Percentiles rank a stretch among this genome's conserved stretches.
Evolutionary conservation across 169 alveolate species (phyloP).

Genomic region (Plasmodium fragile): DNA sequence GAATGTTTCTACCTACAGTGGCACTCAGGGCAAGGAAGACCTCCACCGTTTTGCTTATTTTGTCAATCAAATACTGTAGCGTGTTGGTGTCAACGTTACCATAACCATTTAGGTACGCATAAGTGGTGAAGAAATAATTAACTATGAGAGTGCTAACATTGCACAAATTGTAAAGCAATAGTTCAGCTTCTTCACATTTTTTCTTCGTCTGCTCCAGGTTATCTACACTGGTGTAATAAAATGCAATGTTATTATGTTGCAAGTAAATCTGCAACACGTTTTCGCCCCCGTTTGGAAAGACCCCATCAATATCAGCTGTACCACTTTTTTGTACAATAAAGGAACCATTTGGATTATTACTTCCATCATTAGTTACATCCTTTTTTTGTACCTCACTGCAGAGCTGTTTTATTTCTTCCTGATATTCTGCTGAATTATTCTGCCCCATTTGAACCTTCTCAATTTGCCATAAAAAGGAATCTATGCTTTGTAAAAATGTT

Average conservation of each 20-base stretch:
- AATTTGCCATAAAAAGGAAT: conserved; percentile 37
- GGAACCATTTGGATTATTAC: background rate
- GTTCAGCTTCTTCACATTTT: conserved; percentile 6
- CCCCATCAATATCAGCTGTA: background rate
- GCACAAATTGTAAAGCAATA: conserved; percentile 15
- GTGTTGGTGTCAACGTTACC: background rate
- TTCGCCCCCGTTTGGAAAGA: background rate
- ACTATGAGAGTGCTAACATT: conserved; percentile 5
- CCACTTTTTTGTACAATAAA: background rate
- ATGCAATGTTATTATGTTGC: background rate
- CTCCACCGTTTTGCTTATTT: conserved; percentile 19
- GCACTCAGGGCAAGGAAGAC: background rate
- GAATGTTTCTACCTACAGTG: conserved; percentile 10
- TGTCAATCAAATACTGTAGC: background rate
- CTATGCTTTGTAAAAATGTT: conserved; percentile 53
- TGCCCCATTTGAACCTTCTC: conserved; percentile 4
- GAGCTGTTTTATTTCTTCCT: background rate
- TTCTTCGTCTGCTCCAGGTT: background rate
- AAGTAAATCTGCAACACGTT: conserved; percentile 12
- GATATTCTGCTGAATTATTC: background rate
- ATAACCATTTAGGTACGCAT: conserved; percentile 22
- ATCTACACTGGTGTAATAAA: background rate
- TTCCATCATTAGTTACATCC: background rate
- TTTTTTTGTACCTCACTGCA: background rate
- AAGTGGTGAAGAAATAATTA: conserved; percentile 35